Evolutionary conservation across 1,284 basidiomycete genomes (phyloP), one percentile per base, ranked within the genome.

Genomic region (Naganishia cerealis): DNA sequence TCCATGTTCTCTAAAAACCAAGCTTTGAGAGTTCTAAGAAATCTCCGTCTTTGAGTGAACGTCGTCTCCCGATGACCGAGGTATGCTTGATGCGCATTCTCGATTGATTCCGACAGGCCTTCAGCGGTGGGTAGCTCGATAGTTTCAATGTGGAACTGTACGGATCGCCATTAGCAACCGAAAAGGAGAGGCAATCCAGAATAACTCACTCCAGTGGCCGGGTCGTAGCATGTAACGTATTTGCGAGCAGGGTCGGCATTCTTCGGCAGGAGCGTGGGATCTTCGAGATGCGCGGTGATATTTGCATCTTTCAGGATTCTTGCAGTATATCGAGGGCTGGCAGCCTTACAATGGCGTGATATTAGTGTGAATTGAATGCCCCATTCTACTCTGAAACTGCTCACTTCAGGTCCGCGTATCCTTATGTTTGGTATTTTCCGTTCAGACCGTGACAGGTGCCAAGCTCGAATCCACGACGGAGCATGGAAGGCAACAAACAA

Each of bases 1-100:
- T 94, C 90, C 81, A 93, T 87, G 73, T 95, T 92, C 21, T 89
- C 86, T 36, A 95, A 87, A 15, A 95, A 84, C 94, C 95, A 99
- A 71, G 89, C 89, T 73, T 92, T 85, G 73, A 99, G 78, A 73
- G 90, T 94, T 42, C 90, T 84, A 73, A 98, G 82, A 48, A 97
- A 87, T 71, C 88, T 86, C 74, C 89, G 83, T 29, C 95, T 85
- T 74, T 93, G 86, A 0, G 85, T 83, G 76, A 92, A 97, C 0
- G 86, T 86, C 18, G 88, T 91, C 16, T 84, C 75, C 12, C 83
- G 82, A 92, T 92, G 96, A 38, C 73, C 73, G 48, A 82, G 80
- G 76, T 94, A 92, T 0, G 93, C 91, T 0, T 78, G 75, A 33
- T 84, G 82, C 0, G 94, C 92, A 16, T 77, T 80, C 3, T 76